phyloP scores from a whole-genome alignment of 768 basidiomycete species.

The Coprinellus micaceus region DNA sequence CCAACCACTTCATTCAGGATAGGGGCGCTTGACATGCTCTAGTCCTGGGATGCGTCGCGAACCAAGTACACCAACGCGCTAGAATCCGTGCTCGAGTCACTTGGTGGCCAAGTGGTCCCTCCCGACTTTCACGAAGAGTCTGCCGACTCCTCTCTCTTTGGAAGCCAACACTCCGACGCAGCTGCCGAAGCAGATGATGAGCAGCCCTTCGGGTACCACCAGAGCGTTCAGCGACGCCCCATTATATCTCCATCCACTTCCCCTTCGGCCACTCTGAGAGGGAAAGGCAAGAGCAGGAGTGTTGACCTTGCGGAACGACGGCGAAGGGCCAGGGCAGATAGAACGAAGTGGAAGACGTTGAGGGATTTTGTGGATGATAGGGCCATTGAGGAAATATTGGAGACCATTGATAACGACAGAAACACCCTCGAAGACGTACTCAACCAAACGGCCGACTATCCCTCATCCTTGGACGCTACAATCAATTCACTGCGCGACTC shows the following conservation, averaged over 20 bases:
- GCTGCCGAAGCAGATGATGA: slow-evolving; percentile 29
- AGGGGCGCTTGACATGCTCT: slow-evolving; percentile 1
- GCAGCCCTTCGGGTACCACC: slow-evolving; percentile 4
- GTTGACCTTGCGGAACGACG: not conserved
- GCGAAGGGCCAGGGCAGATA: slow-evolving; percentile 35
- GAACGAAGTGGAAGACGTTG: slow-evolving; percentile 72
- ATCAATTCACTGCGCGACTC: slow-evolving; percentile 53
- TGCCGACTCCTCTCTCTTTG: slow-evolving; percentile 73
- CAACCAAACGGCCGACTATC: slow-evolving; percentile 61
- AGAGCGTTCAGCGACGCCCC: slow-evolving; percentile 17
- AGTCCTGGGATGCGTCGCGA: slow-evolving; percentile 76
- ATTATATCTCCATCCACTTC: slow-evolving; percentile 22
- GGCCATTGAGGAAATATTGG: slow-evolving; percentile 72
- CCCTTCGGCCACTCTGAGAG: slow-evolving; percentile 28
- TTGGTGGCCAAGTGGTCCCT: slow-evolving; percentile 71
- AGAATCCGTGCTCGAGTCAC: slow-evolving; percentile 66
- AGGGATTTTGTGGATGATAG: slow-evolving; percentile 85
- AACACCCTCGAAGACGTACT: slow-evolving; percentile 65
- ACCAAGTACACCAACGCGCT: slow-evolving; percentile 57
- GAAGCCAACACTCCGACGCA: slow-evolving; percentile 65
- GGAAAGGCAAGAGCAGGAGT: slow-evolving; percentile 16
- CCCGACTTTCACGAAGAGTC: slow-evolving; percentile 70
- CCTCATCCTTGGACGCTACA: slow-evolving; percentile 55
- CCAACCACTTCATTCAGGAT: not conserved
- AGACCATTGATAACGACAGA: slow-evolving; percentile 69